These are phyloP conservation scores for Tilletia walkeri DNA, from an alignment of 1,284 basidiomycete species.

Conservation along the genomic window DNA sequence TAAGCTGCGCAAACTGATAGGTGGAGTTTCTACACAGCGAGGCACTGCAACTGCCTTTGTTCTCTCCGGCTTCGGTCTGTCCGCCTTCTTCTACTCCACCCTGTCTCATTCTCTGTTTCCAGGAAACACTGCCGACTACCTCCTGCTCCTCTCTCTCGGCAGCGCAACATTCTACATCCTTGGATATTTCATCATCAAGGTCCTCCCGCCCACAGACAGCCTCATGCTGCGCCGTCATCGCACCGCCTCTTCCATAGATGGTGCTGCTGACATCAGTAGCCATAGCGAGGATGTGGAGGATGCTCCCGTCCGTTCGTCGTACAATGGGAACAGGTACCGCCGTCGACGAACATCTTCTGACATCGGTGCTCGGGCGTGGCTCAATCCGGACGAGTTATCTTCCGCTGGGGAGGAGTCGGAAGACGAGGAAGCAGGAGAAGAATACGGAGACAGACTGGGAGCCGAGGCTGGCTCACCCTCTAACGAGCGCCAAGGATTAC, in stretches of 20 bases:
- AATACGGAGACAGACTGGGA: constrained; percentile 9
- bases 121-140: constrained; percentile 69
- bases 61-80: constrained; percentile 77
- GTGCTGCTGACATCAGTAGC: background rate
- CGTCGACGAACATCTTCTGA: constrained; percentile 17
- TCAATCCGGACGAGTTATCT: constrained; percentile 23
- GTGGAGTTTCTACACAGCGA: constrained; percentile 48
- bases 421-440: constrained; percentile 17
- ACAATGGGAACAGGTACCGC: background rate
- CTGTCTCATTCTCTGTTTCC: constrained; percentile 68
- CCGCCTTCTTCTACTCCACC: constrained; percentile 74
- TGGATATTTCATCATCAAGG: constrained; percentile 66
- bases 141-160: constrained; percentile 70
- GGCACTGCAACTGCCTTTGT: constrained; percentile 72
- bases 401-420: constrained; percentile 29
- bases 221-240: constrained; percentile 18
- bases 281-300: background rate
- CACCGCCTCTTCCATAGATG: constrained; percentile 8
- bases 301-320: background rate
- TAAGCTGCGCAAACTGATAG: no score
- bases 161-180: constrained; percentile 69
- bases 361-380: constrained; percentile 36
- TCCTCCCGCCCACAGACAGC: constrained; percentile 60
- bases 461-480: background rate
- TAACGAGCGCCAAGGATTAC: constrained; percentile 15